Conservation (phyloP, 345 rosid species). For the Corchorus capsularis region DNA sequence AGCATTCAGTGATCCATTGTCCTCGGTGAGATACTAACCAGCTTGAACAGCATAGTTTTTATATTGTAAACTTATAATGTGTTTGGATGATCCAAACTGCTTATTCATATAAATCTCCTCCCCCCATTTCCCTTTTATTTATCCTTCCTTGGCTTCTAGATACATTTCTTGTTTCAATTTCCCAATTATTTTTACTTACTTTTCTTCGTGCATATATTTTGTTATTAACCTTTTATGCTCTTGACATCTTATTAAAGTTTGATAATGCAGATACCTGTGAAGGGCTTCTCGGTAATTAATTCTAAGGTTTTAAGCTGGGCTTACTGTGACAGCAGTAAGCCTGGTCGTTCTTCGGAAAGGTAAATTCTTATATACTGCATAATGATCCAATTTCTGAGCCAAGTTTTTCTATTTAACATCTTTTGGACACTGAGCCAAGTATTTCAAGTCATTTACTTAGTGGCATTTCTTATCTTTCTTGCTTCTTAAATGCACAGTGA, state of each 20-base stretch:
- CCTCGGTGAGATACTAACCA: slow-evolving; percentile 46
- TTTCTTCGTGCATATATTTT: neutral
- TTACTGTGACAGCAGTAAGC: slow-evolving; percentile 79
- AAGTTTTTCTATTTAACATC: no score
- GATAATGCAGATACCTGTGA: slow-evolving; percentile 60
- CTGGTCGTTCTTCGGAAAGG: slow-evolving; percentile 70
- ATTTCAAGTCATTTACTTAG: neutral
- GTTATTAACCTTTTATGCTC: neutral
- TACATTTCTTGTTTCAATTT: neutral
- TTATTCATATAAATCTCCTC: neutral
- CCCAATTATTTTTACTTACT: neutral
- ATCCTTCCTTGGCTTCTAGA: neutral
- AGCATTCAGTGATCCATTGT: slow-evolving; percentile 75
- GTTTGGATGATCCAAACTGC: neutral
- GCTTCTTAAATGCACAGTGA: slow-evolving; percentile 43
- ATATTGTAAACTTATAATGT: neutral
- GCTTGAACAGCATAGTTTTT: neutral
- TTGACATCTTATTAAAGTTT: slow-evolving; percentile 17
- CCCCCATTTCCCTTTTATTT: neutral
- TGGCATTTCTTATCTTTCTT: neutral
- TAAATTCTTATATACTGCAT: slow-evolving; percentile 13
- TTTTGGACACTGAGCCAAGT: neutral
- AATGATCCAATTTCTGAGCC: neutral
- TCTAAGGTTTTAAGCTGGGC: slow-evolving; percentile 72
- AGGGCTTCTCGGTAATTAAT: slow-evolving; percentile 64